Evolutionary conservation across 2,329 filamentous ascomycete genomes (phyloP), one percentile per base, ranked within the genome.

Genomic region (Clonostachys solani): DNA sequence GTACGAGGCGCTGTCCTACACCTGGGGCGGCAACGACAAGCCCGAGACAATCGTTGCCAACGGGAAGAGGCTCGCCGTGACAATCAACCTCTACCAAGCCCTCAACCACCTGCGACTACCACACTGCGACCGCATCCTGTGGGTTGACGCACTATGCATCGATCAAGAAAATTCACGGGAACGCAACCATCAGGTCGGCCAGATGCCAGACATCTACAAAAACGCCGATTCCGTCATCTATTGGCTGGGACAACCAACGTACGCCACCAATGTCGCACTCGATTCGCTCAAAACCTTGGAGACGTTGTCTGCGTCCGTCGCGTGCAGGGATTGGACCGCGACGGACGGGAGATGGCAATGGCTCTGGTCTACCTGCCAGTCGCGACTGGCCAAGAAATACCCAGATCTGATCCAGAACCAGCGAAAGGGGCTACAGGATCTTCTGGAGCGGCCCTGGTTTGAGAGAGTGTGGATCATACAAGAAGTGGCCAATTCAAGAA

Each of bases 41-140:
- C 15, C 15, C 36, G 36, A 38, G 36, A 38, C 36, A 2, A 38
- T 38, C 5, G 13, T 15, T 9, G 40, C 40, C 40, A 23, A 17
- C 16, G 40, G 16, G 8, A 15, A 4, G 40, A 19, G n/a, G 15
- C n/a, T 42, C 2, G 8, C 15, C 40, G 19, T 42, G 13, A 17
- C 16, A 9, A 17, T 15, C 40, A 42, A 42, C 40, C 18, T 42
- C 6, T 15, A 17, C 16, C 16, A 15, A 15, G 64, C 63, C 23
- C 53, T 66, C 29, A 49, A 45, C 13, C 57, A 62, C 5, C 46
- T 66, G 50, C 53, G 64, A 40, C 53, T 54, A 37, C 38, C 54
- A n/a, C 52, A 53, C 9, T 29, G 35, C 17, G 50, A 51, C 34
- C 57, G 64, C 3, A 52, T 63, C 19, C 54, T 69, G 6, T 47